Evolutionary conservation across 345 rosid species (phyloP), one percentile per base, ranked within the genome.

Genomic region (Arabidopsis arenosa): DNA sequence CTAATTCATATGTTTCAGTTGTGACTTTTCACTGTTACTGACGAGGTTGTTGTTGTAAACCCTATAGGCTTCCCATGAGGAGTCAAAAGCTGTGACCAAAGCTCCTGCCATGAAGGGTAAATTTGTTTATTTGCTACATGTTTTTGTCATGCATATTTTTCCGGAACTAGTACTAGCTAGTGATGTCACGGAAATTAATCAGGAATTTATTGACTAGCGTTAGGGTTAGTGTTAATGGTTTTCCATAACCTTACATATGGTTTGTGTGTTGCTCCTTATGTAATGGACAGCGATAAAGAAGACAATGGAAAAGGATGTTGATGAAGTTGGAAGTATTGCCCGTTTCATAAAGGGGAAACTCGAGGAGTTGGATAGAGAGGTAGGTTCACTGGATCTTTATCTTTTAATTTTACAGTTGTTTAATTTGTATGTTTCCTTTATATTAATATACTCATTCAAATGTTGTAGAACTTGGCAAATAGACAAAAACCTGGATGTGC

Each of bases 41-140:
- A 63, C 26, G 26, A 7, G 9, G 9, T 63, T 30, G 5, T 13
- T n/a, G 9, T 61, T 74, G 10, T 5, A 7, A 40, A 75, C 17
- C 8, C n/a, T 80, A 32, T 52, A 94, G 98, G 96, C 93, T 66
- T 92, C 97, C 44, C 93, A 94, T 39, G 98, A 94, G 86, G 97
- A 92, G 52, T 90, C 98, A 1, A 94, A 91, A 73, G 80, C 97
- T 32, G 95, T 94, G 14, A 94, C 98, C 70, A 94, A 91, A 75
- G 98, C 95, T 66, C 88, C 95, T 66, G 88, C 94, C 35, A 91
- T 94, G 98, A 94, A 91, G 87, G 90, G 96, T 91, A 77, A 57
- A 44, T 23, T 51, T 55, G 0, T 63, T 63, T 55, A 23, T 17
- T 39, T 39, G 48, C 6, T 45, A 44, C 61, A 23, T 62, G 35